Percentiles rank a stretch among this genome's conserved stretches.
Conservation (phyloP, 805 yeast species). For the Yamadazyma endophytica region DNA sequence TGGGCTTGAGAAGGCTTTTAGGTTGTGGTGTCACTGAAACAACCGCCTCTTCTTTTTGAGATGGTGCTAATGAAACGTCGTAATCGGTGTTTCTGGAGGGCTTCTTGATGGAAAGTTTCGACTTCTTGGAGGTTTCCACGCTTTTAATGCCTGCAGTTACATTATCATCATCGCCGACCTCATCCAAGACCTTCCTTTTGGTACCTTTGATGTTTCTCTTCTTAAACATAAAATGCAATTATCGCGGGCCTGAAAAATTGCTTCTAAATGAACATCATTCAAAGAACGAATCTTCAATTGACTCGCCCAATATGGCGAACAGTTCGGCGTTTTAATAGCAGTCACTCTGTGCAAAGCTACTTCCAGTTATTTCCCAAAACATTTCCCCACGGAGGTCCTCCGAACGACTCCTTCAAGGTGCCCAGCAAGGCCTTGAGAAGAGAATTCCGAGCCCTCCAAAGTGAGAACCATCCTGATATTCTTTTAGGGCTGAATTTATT, state of each 20-base stretch:
- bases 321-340: too few relatives aligned
- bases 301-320: too few relatives aligned
- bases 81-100: neutral
- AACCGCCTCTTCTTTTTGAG: constrained; percentile 4
- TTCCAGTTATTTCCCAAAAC: constrained; percentile 74
- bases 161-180: constrained; percentile 2
- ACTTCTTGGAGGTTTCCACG: constrained; percentile 5
- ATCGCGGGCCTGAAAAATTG: neutral
- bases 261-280: neutral
- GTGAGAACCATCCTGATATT: constrained; percentile 78
- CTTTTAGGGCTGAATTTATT: constrained; percentile 23
- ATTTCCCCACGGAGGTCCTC: constrained; percentile 64
- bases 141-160: constrained; percentile 2
- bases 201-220: constrained; percentile 16
- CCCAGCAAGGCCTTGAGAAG: constrained; percentile 55
- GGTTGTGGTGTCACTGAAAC: constrained; percentile 3
- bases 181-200: constrained; percentile 6
- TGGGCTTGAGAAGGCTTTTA: constrained; percentile 19
- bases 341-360: constrained; percentile 23
- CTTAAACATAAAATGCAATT: constrained; percentile 17
- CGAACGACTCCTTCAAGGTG: constrained; percentile 53
- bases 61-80: neutral
- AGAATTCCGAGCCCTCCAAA: constrained; percentile 74
- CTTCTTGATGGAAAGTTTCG: constrained; percentile 1
- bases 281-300: neutral